These are phyloP conservation scores for Cicer chorassanicum DNA, from an alignment of 306 rosid species.

Conservation along the genomic window DNA sequence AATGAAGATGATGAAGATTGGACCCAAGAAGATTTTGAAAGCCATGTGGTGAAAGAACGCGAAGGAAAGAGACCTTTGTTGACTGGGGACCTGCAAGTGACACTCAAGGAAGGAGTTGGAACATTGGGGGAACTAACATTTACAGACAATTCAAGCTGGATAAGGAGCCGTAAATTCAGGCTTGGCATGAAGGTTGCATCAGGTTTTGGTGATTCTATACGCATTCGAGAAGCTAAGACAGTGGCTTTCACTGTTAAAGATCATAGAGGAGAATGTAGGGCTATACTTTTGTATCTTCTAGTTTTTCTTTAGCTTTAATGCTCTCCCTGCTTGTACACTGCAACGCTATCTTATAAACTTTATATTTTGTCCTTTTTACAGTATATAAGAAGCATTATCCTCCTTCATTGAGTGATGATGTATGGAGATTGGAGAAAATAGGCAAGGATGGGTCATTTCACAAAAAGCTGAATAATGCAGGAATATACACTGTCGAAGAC, in stretches of 20 bases:
- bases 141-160: slow-evolving; percentile 99
- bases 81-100: slow-evolving; percentile 89
- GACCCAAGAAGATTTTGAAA: slow-evolving; percentile 89
- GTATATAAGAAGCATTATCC: slow-evolving; percentile 99
- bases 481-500: slow-evolving; percentile 71
- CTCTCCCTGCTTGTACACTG: slow-evolving; percentile 1
- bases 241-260: slow-evolving; percentile 99
- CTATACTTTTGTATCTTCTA: slow-evolving; percentile 41
- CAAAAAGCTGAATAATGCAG: slow-evolving; percentile 68
- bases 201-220: slow-evolving; percentile 80
- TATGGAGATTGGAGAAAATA: slow-evolving; percentile 98
- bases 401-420: slow-evolving; percentile 83
- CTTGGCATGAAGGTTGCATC: slow-evolving; percentile 87
- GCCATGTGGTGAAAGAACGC: slow-evolving; percentile 96
- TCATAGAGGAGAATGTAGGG: slow-evolving; percentile 98
- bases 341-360: slow-evolving; percentile 25
- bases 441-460: slow-evolving; percentile 99
- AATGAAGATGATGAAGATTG: slow-evolving; percentile 94
- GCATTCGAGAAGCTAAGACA: slow-evolving; percentile 94
- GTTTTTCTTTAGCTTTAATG: slow-evolving; percentile 31
- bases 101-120: slow-evolving; percentile 97
- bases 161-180: slow-evolving; percentile 96
- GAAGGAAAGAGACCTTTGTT: slow-evolving; percentile 97
- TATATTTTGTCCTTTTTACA: slow-evolving; percentile 51
- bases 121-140: slow-evolving; percentile 90